phyloP scores from a whole-genome alignment of 2,329 filamentous ascomycete genomes.

The Calonectria pseudoturangicola region DNA sequence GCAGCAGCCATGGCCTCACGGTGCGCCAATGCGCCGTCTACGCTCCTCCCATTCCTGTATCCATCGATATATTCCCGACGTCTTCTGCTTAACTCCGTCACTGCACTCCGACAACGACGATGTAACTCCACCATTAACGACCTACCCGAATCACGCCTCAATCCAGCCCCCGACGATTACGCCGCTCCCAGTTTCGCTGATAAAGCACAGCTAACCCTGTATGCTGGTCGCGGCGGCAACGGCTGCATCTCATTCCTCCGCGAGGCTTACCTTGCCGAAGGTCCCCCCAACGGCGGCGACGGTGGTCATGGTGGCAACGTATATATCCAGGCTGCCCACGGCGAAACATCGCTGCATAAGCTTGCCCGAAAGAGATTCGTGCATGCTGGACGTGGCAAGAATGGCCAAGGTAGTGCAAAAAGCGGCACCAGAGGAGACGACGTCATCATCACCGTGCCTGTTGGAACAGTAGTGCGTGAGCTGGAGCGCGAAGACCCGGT shows the following conservation, averaged over 20 bases:
- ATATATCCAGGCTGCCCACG: conserved; percentile 94
- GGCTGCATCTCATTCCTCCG: conserved; percentile 96
- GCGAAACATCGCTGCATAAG: conserved; percentile 95
- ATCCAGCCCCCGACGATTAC: conserved; percentile 90
- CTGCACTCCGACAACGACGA: conserved; percentile 43
- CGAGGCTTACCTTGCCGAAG: conserved; percentile 91
- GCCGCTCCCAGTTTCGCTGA: conserved; percentile 89
- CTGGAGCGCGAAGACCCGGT: conserved; percentile 86
- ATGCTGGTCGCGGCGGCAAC: conserved; percentile 88
- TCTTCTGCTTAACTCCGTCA: conserved; percentile 37
- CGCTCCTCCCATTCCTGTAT: conserved; percentile 67
- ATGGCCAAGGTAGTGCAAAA: conserved; percentile 83
- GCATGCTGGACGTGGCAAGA: conserved; percentile 84
- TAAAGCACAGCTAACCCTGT: conserved; percentile 84
- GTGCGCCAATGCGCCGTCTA: conserved; percentile 50
- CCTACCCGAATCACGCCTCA: conserved; percentile 76
- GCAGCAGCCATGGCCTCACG: conserved; percentile 54
- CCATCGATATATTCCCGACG: conserved; percentile 63
- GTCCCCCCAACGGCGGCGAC: conserved; percentile 95
- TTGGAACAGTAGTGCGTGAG: conserved; percentile 93
- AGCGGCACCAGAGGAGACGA: conserved; percentile 90
- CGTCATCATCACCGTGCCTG: conserved; percentile 90
- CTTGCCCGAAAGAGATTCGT: conserved; percentile 85
- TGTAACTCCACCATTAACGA: conserved; percentile 59
- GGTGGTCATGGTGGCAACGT: conserved; percentile 93